A percentile compares a stretch with the other conserved stretches of the same genome.
phyloP scores from a whole-genome alignment of 305 asterid genomes.

The Plantago rigida region DNA sequence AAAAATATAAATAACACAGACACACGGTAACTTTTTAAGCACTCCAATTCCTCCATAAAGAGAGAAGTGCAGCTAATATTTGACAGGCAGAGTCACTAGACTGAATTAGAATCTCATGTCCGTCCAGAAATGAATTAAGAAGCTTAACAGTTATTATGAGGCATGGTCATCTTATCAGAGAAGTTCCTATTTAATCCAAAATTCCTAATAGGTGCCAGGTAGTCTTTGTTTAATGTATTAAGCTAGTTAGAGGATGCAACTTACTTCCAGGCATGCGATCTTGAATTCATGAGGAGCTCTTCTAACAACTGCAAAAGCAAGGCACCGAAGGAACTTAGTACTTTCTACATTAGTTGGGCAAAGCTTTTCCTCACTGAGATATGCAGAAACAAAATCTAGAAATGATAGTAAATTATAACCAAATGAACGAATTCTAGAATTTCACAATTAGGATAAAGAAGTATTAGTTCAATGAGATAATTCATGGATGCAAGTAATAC shows the following conservation, averaged over 20 bases:
- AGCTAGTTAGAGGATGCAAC: slow-evolving; percentile 24
- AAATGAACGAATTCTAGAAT: not conserved
- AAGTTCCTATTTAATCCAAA: no score
- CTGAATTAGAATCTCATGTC: no score
- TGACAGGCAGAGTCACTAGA: no score
- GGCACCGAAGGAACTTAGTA: slow-evolving; percentile 23
- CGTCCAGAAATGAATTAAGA: no score
- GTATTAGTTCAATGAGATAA: not conserved
- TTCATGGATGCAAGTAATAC: not conserved
- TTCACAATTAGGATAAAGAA: not conserved
- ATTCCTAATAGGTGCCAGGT: no score
- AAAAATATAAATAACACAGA: not conserved
- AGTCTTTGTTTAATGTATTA: no score
- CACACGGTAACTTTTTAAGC: no score
- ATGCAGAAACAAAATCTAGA: not conserved
- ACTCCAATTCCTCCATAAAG: no score
- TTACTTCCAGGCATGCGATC: slow-evolving; percentile 85
- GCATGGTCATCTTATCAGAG: no score
- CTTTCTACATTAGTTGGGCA: not conserved
- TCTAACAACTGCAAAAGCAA: slow-evolving; percentile 72
- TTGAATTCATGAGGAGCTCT: slow-evolving; percentile 97
- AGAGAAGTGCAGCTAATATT: no score
- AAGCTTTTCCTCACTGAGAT: not conserved
- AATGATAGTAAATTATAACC: not conserved
- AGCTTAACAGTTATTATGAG: no score